Conservation (phyloP, 2,329 filamentous ascomycete genomes). For the Sordariomycetes sp. region DNA sequence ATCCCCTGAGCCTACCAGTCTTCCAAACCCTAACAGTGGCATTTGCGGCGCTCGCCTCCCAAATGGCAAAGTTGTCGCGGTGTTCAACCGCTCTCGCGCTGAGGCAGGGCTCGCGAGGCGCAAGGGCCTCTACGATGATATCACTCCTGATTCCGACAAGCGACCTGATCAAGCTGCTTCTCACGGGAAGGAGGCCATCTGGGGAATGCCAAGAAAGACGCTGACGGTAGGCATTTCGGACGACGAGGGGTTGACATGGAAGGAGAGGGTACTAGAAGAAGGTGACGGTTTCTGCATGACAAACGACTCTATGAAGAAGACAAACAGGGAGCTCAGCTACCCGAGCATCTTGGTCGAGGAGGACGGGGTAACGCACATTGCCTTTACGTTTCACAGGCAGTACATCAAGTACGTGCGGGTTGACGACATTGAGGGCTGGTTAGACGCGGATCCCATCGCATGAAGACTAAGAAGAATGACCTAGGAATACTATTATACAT, state of each 20-base stretch:
- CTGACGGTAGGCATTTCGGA: conserved; percentile 23
- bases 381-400: conserved; percentile 32
- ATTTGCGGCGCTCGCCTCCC: conserved; percentile 26
- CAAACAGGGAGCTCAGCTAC: conserved; percentile 33
- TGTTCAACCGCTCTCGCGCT: conserved; percentile 30
- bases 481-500: too few relatives aligned
- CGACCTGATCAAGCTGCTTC: conserved; percentile 24
- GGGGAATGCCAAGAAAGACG: conserved; percentile 28
- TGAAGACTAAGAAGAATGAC: too few relatives aligned
- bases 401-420: conserved; percentile 28
- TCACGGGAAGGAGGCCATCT: conserved; percentile 28
- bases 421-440: too few relatives aligned
- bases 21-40: conserved; percentile 34
- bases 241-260: conserved; percentile 27
- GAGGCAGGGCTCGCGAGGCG: conserved; percentile 20
- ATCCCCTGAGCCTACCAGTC: conserved; percentile 18
- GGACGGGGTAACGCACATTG: conserved; percentile 21
- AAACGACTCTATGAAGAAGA: conserved; percentile 29
- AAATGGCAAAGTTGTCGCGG: conserved; percentile 22
- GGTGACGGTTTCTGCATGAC: conserved; percentile 36
- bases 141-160: conserved; percentile 27
- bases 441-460: too few relatives aligned
- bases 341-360: conserved; percentile 26
- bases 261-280: conserved; percentile 26
- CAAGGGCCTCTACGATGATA: conserved; percentile 33